Base-by-base conservation (phyloP, 441 rosid species). In the Eutrema salsugineum region DNA sequence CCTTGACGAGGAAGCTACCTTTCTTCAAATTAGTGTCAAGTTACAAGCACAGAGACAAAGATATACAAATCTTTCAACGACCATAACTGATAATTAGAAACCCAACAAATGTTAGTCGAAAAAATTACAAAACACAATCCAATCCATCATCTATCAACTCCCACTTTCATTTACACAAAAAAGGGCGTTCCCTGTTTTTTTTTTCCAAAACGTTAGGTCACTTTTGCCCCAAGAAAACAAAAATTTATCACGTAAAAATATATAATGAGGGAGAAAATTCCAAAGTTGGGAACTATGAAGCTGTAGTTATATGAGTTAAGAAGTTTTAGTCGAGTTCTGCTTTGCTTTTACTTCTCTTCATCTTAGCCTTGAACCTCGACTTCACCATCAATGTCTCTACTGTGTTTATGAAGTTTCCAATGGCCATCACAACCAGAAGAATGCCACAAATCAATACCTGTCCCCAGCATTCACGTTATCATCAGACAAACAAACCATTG, bases 351-450 rank as follows among this genome's bases (percentile, higher is more conserved):
- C 83, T 85, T 76, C 79, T 86, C 82, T 84, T 94, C 96, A 94
- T 94, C 87, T 92, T 92, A 16, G 98, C 98, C 84, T 94, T 94
- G 67, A 94, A 92, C 85, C 98, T 88, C 27, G 97, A 94, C 82
- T 92, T 94, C 10, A 76, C 78, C 96, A 89, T 82, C 28, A 94
- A 86, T 14, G 98, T 90, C 84, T 90, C 81, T 48, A 92, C 93
- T 0, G 99, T 94, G 82, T 89, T 91, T 58, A 77, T 74, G 78
- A 94, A 94, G 85, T 92, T 94, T 66, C 99, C 99, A 35, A 84
- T 81, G 0, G 99, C 99, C 99, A 94, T 92, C 35, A 92, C 77
- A 48, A 94, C 86, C 85, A 94, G 80, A 43, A 94, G 88, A 55
- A 87, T 48, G 63, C 99, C 99, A 63, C 97, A 94, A 62, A 87